Evolutionary conservation across 495 filamentous ascomycete genomes (phyloP), one percentile per base, ranked within the genome.

Genomic region (Penicillium canariense): DNA sequence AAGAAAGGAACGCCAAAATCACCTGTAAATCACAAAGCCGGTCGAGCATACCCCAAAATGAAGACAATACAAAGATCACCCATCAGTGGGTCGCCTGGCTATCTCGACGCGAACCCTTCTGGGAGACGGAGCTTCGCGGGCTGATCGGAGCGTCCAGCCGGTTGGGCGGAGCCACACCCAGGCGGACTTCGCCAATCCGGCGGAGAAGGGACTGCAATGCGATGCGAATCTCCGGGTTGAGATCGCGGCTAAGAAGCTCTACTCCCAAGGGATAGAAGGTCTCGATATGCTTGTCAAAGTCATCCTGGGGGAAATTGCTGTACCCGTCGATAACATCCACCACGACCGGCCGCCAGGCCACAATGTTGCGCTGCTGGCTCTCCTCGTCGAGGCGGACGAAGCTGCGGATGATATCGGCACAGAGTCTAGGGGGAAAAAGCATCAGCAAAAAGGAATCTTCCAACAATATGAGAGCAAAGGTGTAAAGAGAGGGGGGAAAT

Each of bases 321-420:
- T 92, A 97, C 1, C 95, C 92, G 58, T 98, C 92, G 28, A 98
- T 77, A n/a, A 98, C 94, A 66, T 96, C 94, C 7, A 98, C 91
- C 3, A 98, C 94, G 1, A 97, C 95, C 1, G 94, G 94, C 30
- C 94, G 79, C 94, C 94, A 98, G 11, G 95, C 96, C 4, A 91
- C 81, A 50, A 98, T 94, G 62, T 98, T 98, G 26, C 94, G 83
- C 61, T 96, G 90, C 69, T 98, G 94, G 27, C 87, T 90, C 55
- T 97, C 92, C 67, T 96, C 93, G 49, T 96, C 94, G 4, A 98
- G 83, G 8, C 78, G 77, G 12, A 88, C 81, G 60, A 92, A 98
- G 20, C 84, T 86, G 26, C 83, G 78, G 59, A 98, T 86, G 61
- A 98, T 96, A 61, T 97, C 95, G 50, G 84, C 87, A 70, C 94